Percentiles rank a stretch among this genome's conserved stretches.
Evolutionary conservation across 805 yeast genomes (phyloP).

Genomic region (Saturnispora sekii): DNA sequence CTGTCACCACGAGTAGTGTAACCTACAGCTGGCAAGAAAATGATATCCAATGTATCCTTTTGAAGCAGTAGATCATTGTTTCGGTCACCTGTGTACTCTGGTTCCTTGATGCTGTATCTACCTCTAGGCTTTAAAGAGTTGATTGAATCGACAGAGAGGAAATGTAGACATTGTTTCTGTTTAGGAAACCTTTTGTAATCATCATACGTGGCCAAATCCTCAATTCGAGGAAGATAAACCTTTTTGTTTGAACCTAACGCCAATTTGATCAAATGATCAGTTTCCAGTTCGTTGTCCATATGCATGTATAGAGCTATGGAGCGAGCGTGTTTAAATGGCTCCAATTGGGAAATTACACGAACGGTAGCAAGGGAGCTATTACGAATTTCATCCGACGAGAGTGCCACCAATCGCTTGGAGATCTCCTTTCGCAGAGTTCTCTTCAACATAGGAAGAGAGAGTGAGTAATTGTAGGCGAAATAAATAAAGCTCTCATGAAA

Average conservation of each 20-base stretch:
- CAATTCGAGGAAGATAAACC: constrained; percentile 48
- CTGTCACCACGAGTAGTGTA: constrained; percentile 43
- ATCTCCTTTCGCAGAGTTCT: constrained; percentile 6
- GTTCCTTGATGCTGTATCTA: constrained; percentile 58
- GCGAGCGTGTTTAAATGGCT: constrained; percentile 34
- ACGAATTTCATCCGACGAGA: background rate
- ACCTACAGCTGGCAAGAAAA: constrained; percentile 82
- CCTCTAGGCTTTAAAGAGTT: constrained; percentile 53
- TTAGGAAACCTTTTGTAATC: constrained; percentile 18
- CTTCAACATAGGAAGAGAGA: constrained; percentile 2
- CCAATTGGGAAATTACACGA: constrained; percentile 2
- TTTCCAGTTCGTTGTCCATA: constrained; percentile 63
- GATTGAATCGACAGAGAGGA: constrained; percentile 44
- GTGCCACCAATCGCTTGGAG: background rate
- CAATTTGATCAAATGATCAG: constrained; percentile 40
- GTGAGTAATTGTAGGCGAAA: background rate
- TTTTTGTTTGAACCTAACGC: constrained; percentile 40
- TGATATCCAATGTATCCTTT: constrained; percentile 42
- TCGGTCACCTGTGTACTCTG: constrained; percentile 25
- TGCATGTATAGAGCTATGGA: constrained; percentile 63
- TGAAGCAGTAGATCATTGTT: constrained; percentile 18
- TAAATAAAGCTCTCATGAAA: too few relatives aligned
- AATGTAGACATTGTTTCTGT: constrained; percentile 41
- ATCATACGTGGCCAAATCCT: constrained; percentile 22
- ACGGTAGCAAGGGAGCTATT: constrained; percentile 5